Evolutionary conservation across 1,284 basidiomycete species (phyloP).

Genomic region (Ceraceosorus guamensis): DNA sequence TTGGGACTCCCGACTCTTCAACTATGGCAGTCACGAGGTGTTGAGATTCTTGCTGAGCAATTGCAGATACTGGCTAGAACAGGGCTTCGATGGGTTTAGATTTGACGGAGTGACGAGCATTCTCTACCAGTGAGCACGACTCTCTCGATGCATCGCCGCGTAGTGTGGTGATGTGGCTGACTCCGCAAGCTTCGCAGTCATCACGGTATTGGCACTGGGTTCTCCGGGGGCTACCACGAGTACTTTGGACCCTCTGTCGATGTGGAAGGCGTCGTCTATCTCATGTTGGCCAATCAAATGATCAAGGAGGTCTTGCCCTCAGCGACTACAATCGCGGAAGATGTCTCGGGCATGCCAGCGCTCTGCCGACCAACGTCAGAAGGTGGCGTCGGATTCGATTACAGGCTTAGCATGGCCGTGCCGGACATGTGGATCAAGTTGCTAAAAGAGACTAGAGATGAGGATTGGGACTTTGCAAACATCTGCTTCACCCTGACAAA

Average conservation of each 20-base stretch:
- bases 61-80: slow-evolving; percentile 88
- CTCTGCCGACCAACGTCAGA: slow-evolving; percentile 70
- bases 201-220: slow-evolving; percentile 93
- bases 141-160: background rate
- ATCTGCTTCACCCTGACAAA: slow-evolving; percentile 87
- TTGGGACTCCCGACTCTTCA: slow-evolving; percentile 85
- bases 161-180: background rate
- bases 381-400: slow-evolving; percentile 94
- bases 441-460: slow-evolving; percentile 81
- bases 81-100: slow-evolving; percentile 95
- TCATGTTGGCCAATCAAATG: slow-evolving; percentile 93
- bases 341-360: slow-evolving; percentile 96
- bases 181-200: slow-evolving; percentile 56
- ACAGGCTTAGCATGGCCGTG: slow-evolving; percentile 92
- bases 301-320: slow-evolving; percentile 74
- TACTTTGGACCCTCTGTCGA: slow-evolving; percentile 86
- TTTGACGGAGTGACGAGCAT: slow-evolving; percentile 98
- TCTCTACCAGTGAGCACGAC: slow-evolving; percentile 63
- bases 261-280: slow-evolving; percentile 80
- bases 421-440: slow-evolving; percentile 99
- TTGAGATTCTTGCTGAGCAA: slow-evolving; percentile 90
- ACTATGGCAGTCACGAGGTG: slow-evolving; percentile 90
- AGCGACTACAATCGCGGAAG: slow-evolving; percentile 87
- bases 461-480: slow-evolving; percentile 78
- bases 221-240: slow-evolving; percentile 95